Evolutionary conservation across 768 basidiomycete species (phyloP).

Genomic region (Collybia sordida): DNA sequence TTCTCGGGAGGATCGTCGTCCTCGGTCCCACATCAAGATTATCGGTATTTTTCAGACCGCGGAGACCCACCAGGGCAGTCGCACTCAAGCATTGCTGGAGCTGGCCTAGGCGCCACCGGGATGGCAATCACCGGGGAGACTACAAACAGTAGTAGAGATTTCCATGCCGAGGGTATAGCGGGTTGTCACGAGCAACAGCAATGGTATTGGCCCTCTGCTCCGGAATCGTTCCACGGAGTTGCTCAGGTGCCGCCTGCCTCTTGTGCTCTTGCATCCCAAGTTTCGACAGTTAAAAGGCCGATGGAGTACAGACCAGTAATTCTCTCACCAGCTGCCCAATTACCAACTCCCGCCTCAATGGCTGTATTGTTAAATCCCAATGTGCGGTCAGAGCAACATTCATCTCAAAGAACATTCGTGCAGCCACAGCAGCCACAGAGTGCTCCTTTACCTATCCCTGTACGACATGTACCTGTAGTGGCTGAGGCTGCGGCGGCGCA

Average conservation of each 20-base stretch:
- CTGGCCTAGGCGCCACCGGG: conserved; percentile 42
- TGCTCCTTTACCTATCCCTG: conserved; percentile 3
- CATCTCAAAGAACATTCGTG: conserved; percentile 12
- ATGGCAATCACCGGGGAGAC: conserved; percentile 40
- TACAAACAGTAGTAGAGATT: conserved; percentile 20
- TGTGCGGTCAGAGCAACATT: conserved; percentile 29
- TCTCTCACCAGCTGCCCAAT: conserved; percentile 36
- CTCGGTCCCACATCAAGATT: conserved; percentile 43
- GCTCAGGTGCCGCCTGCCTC: conserved; percentile 9
- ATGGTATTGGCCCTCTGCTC: conserved; percentile 22
- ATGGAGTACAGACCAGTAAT: conserved; percentile 20
- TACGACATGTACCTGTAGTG: conserved; percentile 1
- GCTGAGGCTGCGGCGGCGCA: conserved; percentile 3
- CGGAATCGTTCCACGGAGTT: conserved; percentile 29
- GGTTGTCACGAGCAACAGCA: conserved; percentile 28
- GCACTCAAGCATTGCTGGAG: conserved; percentile 29
- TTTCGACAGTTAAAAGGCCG: conserved; percentile 27
- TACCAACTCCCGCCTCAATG: conserved; percentile 50
- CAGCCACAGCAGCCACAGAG: conserved; percentile 1
- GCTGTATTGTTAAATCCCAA: conserved; percentile 40
- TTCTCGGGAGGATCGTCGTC: conserved; percentile 55
- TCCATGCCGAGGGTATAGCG: conserved; percentile 40
- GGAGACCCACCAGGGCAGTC: conserved; percentile 30
- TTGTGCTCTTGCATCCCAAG: conserved; percentile 6
- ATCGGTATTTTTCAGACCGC: conserved; percentile 41